Percentiles rank a stretch among this genome's conserved stretches.
Evolutionary conservation across 176 grass and related monocot genomes (phyloP).

Genomic region (Oryza meridionalis): DNA sequence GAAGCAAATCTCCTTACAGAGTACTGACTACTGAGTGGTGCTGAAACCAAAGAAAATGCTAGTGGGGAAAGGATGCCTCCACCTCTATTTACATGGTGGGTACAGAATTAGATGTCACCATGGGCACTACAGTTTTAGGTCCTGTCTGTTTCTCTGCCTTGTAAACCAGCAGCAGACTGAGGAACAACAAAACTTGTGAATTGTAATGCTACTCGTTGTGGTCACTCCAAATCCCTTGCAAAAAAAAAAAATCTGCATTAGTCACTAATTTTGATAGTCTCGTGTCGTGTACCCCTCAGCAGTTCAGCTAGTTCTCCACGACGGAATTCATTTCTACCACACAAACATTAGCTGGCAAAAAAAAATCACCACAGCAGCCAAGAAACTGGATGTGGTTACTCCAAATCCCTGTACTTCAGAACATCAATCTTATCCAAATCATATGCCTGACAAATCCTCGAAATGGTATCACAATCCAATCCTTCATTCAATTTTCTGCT

Average conservation of each 20-base stretch:
- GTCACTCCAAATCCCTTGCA: not conserved
- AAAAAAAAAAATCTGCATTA: not conserved
- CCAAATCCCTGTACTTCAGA: conserved; percentile 72
- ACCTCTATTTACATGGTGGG: conserved; percentile 29
- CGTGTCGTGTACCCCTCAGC: conserved; percentile 1
- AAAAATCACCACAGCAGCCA: not conserved
- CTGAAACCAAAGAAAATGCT: conserved; percentile 1
- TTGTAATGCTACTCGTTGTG: not conserved
- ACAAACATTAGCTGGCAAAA: conserved; percentile 27
- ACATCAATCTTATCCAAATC: conserved; percentile 79
- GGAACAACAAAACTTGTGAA: not conserved
- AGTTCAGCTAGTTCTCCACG: conserved; percentile 2
- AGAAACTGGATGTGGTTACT: conserved; percentile 39
- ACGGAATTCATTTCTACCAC: conserved; percentile 3
- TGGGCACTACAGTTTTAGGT: not conserved
- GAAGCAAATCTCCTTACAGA: not conserved
- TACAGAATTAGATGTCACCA: not conserved
- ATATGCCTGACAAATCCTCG: conserved; percentile 63
- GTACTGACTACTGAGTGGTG: not conserved
- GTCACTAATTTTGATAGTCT: conserved; percentile 9
- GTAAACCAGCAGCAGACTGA: not conserved
- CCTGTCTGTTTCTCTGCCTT: conserved; percentile 6
- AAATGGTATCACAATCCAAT: conserved; percentile 69
- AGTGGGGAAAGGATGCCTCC: not conserved
- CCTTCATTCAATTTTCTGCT: conserved; percentile 59